Evolutionary conservation across 2,329 filamentous ascomycete species (phyloP).

Genomic region (Talaromyces albobiverticillius): DNA sequence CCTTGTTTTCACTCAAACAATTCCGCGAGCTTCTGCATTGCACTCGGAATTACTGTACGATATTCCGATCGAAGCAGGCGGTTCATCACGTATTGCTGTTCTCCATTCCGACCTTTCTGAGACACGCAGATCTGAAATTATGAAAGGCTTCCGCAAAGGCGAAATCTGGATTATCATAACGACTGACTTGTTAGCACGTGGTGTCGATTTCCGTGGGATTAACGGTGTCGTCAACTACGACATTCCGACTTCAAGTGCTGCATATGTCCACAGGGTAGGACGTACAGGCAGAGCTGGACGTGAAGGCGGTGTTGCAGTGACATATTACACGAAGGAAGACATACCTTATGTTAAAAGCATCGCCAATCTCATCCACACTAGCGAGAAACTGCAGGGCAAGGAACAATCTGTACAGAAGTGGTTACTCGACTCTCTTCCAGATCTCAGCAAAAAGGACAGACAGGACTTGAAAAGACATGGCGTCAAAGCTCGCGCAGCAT

Average conservation of each 20-base stretch:
- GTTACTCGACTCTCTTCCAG: constrained; percentile 83
- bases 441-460: constrained; percentile 77
- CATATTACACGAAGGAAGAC: constrained; percentile 93
- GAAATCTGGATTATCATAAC: constrained; percentile 97
- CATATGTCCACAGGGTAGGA: constrained; percentile 90
- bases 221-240: constrained; percentile 98
- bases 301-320: constrained; percentile 84
- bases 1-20: constrained; percentile 94
- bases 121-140: constrained; percentile 70
- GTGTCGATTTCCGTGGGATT: constrained; percentile 90
- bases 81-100: constrained; percentile 78
- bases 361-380: constrained; percentile 84
- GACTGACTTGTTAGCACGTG: constrained; percentile 86
- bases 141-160: constrained; percentile 84
- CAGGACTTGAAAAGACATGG: constrained; percentile 78
- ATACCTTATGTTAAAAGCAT: constrained; percentile 86
- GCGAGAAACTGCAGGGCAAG: constrained; percentile 64
- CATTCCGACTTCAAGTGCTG: constrained; percentile 83
- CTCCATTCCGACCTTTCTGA: constrained; percentile 85
- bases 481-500: constrained; percentile 65
- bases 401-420: constrained; percentile 70
- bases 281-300: constrained; percentile 86
- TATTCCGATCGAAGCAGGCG: constrained; percentile 83
- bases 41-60: constrained; percentile 91
- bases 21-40: constrained; percentile 81